Conservation (phyloP, 345 rosid genomes). For the Litchi chinensis region DNA sequence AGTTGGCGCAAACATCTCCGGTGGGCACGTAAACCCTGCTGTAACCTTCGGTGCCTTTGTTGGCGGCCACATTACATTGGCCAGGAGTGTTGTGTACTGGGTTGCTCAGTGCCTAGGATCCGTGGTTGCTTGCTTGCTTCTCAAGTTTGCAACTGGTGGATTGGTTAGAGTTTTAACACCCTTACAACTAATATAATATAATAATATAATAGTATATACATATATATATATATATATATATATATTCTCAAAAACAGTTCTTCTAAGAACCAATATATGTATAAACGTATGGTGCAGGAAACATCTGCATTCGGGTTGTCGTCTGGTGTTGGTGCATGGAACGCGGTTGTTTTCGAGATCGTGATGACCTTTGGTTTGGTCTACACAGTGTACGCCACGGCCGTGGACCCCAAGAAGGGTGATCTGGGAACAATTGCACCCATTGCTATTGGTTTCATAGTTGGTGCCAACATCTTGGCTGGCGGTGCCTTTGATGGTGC, state of each 20-base stretch:
- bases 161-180: constrained; percentile 36
- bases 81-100: constrained; percentile 60
- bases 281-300: constrained; percentile 30
- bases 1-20: constrained; percentile 72
- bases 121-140: constrained; percentile 67
- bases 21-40: constrained; percentile 79
- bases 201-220: too few species aligned
- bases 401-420: constrained; percentile 90
- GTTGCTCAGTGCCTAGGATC: constrained; percentile 61
- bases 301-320: constrained; percentile 72
- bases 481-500: constrained; percentile 95
- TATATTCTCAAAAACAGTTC: too few species aligned
- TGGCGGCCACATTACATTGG: constrained; percentile 61
- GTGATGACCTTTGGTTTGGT: constrained; percentile 96
- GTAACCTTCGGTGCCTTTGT: constrained; percentile 72
- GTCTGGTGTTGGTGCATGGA: constrained; percentile 66
- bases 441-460: constrained; percentile 82
- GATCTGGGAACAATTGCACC: constrained; percentile 82
- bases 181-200: not conserved
- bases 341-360: constrained; percentile 83
- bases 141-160: constrained; percentile 63
- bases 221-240: too few species aligned
- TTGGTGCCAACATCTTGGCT: constrained; percentile 88
- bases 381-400: constrained; percentile 89
- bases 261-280: too few species aligned